phyloP scores from a whole-genome alignment of 495 filamentous ascomycete species.

The Mycothermus thermophilus region DNA sequence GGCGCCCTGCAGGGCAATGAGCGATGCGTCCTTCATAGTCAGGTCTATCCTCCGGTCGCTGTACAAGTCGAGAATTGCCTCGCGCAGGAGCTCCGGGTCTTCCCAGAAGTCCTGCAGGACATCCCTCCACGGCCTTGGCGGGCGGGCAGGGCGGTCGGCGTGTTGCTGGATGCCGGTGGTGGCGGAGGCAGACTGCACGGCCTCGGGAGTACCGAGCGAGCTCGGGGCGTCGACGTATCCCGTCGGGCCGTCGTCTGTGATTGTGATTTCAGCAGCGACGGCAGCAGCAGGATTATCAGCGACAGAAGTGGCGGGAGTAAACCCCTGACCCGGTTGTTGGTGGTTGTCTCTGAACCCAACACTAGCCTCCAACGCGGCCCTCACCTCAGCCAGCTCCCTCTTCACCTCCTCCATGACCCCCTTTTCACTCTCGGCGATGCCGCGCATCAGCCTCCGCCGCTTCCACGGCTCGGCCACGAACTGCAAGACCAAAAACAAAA shows the following conservation, averaged over 20 bases:
- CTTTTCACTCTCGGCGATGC: constrained; percentile 49
- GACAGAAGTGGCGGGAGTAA: not conserved
- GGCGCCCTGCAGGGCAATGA: constrained; percentile 54
- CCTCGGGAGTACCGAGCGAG: not conserved
- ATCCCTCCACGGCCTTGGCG: constrained; percentile 33
- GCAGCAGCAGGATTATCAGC: not conserved
- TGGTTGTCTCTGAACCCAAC: constrained; percentile 11
- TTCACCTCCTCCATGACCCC: constrained; percentile 63
- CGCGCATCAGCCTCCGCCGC: constrained; percentile 59
- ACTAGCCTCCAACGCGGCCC: constrained; percentile 13
- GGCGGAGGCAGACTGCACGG: not conserved
- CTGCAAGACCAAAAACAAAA: constrained; percentile 79
- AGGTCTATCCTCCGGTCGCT: constrained; percentile 56
- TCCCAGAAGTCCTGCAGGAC: constrained; percentile 20
- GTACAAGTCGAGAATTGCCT: constrained; percentile 39
- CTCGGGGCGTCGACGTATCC: constrained; percentile 3
- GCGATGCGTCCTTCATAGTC: constrained; percentile 60
- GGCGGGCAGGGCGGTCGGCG: not conserved
- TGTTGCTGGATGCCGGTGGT: not conserved
- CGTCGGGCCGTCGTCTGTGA: constrained; percentile 2
- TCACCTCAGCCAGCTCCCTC: constrained; percentile 16
- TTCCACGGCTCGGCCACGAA: constrained; percentile 93
- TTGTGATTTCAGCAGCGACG: not conserved
- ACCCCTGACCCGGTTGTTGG: no score
- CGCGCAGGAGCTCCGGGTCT: constrained; percentile 25